phyloP scores from a whole-genome alignment of 345 rosid genomes.

The Noccaea caerulescens region DNA sequence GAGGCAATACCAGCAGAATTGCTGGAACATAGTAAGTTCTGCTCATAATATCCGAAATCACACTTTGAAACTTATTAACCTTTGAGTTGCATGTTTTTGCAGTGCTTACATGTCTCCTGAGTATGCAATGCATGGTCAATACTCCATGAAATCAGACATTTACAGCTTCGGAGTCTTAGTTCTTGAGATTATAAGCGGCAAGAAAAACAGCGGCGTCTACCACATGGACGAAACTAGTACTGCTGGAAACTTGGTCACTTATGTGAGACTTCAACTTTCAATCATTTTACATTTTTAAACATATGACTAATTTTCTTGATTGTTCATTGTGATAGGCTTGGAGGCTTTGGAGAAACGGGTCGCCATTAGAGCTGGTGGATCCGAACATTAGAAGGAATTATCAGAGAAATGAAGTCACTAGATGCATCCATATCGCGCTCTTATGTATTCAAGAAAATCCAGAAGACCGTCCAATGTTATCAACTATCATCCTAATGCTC shows the following conservation, averaged over 20 bases:
- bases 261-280: slow-evolving; percentile 1
- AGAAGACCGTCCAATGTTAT: slow-evolving; percentile 21
- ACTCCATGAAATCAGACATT: slow-evolving; percentile 38
- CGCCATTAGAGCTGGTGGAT: slow-evolving; percentile 32
- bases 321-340: slow-evolving; percentile 34
- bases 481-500: slow-evolving; percentile 25
- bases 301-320: slow-evolving; percentile 2
- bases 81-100: background rate
- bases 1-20: slow-evolving; percentile 50
- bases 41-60: background rate
- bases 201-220: slow-evolving; percentile 25
- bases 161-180: slow-evolving; percentile 42
- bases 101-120: slow-evolving; percentile 42
- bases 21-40: slow-evolving; percentile 65
- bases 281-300: background rate
- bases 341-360: slow-evolving; percentile 31
- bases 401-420: slow-evolving; percentile 25
- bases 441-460: slow-evolving; percentile 39
- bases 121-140: slow-evolving; percentile 30
- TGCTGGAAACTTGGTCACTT: background rate
- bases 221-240: background rate
- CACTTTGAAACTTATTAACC: background rate
- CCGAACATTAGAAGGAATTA: slow-evolving; percentile 16
- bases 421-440: slow-evolving; percentile 41
- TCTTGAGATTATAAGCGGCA: slow-evolving; percentile 40